Percentiles rank a stretch among this genome's conserved stretches.
Evolutionary conservation across 2,329 filamentous ascomycete genomes (phyloP).

Genomic region (Colletotrichum gigasporum): DNA sequence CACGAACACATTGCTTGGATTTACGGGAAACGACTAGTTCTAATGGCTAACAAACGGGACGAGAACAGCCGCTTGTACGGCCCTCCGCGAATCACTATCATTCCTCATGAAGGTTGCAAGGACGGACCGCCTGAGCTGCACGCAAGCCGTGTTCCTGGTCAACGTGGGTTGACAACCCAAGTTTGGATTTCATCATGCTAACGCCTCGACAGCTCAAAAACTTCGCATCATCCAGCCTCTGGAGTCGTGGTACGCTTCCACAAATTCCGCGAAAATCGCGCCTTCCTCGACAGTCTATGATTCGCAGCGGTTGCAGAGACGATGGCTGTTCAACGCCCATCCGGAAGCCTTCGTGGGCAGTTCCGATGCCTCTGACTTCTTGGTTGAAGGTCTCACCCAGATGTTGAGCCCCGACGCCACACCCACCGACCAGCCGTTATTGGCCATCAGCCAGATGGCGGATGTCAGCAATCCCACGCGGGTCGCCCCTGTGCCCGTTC

Average conservation of each 20-base stretch:
- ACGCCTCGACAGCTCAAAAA: slow-evolving; percentile 1
- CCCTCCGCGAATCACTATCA: slow-evolving; percentile 30
- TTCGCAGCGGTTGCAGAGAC: slow-evolving; percentile 44
- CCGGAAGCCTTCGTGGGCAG: slow-evolving; percentile 59
- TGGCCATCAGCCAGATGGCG: slow-evolving; percentile 66
- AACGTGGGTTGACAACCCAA: slow-evolving; percentile 4
- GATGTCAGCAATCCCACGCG: slow-evolving; percentile 46
- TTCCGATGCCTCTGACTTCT: slow-evolving; percentile 39
- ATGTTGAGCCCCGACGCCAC: slow-evolving; percentile 40
- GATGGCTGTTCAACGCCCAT: slow-evolving; percentile 61
- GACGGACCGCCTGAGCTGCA: slow-evolving; percentile 31
- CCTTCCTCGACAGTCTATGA: slow-evolving; percentile 13
- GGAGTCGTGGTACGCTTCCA: slow-evolving; percentile 16
- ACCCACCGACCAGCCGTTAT: slow-evolving; percentile 43
- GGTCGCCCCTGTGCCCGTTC: slow-evolving; percentile 43
- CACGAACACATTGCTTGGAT: slow-evolving; percentile 19
- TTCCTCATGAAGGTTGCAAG: slow-evolving; percentile 25
- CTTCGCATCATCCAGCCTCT: slow-evolving; percentile 19
- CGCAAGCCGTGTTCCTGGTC: slow-evolving; percentile 22
- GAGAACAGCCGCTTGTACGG: slow-evolving; percentile 31
- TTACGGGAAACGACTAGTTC: slow-evolving; percentile 22
- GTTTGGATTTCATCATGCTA: neutral
- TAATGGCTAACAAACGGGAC: slow-evolving; percentile 31
- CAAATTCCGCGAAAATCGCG: slow-evolving; percentile 1
- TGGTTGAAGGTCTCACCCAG: slow-evolving; percentile 48